Base-by-base conservation (phyloP, 768 basidiomycete species). In the Zangia roseola region DNA sequence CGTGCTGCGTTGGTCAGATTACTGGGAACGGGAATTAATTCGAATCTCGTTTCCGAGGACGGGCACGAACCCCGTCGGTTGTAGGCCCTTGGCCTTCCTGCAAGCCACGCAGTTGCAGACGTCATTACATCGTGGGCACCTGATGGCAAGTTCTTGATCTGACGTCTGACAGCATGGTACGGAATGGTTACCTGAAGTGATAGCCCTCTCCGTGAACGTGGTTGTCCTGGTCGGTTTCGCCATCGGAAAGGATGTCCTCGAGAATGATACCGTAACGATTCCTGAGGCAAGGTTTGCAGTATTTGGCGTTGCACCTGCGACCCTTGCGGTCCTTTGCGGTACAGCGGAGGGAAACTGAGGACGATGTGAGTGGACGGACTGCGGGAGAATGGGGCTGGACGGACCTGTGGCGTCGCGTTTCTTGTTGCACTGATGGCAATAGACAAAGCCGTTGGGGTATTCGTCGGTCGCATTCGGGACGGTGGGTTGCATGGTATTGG, bases 361-460 rank as follows among this genome's bases (percentile, higher is more conserved):
- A 6, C 30, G 10, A 49, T 37, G 35, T 57, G 31, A 62, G 50
- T 35, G 39, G 14, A 48, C 13, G 33, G 5, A 30, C 40, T 47
- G 40, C 39, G 20, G 46, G 16, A 44, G 17, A 13, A 30, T n/a
- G 21, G 28, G n/a, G 3, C 26, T 20, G 47, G 25, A 59, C 74
- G 43, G 39, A 84, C 86, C 69, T 39, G 69, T 60, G 24, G 64
- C 60, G 55, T 80, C 81, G 43, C 81, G 79, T 56, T 83, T 86
- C 61, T 76, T 77, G 53, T 73, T 74, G 65, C 88, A 88, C 59
- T 88, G 87, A 62, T 88, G 88, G 55, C 88, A 90, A 55, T 82
- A 79, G 42, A 80, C 65, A 40, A 62, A 74, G 59, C 58, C 76
- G 23, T 67, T 68, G 30, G 72, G 71, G 48, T 56, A 64, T 33